Percentiles rank a stretch among this genome's conserved stretches.
Evolutionary conservation across 225 moss, liverwort and hornwort species (phyloP).

Genomic region (Marchantia polymorpha): DNA sequence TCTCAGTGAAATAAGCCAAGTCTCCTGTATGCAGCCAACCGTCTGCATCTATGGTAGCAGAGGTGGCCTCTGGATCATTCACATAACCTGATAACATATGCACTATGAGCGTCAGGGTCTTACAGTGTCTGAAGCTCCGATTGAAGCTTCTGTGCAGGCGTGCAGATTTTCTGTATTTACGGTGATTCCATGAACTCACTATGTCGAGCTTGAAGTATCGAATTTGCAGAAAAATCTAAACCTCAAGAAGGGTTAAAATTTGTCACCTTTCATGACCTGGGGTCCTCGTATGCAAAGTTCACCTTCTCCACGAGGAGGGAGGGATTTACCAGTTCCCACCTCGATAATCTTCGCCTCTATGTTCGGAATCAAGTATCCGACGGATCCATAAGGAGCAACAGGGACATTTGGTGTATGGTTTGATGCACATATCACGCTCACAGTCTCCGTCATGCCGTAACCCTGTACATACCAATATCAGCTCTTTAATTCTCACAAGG

Average conservation of each 20-base stretch:
- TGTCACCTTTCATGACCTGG: constrained; percentile 59
- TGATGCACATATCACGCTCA: constrained; percentile 30
- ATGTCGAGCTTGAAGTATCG: no score
- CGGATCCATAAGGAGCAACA: constrained; percentile 48
- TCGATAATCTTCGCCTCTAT: constrained; percentile 56
- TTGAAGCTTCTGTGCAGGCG: background rate
- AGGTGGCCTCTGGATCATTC: constrained; percentile 35
- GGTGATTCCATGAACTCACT: no score
- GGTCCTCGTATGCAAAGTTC: constrained; percentile 68
- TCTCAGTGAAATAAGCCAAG: constrained; percentile 41
- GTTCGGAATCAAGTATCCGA: constrained; percentile 56
- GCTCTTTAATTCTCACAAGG: background rate
- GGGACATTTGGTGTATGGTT: constrained; percentile 37
- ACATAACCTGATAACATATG: constrained; percentile 26
- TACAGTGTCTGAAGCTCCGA: background rate
- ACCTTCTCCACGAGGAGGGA: constrained; percentile 56
- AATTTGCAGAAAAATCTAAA: no score
- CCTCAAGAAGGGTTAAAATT: no score
- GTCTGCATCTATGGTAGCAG: constrained; percentile 27
- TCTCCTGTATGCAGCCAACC: constrained; percentile 54
- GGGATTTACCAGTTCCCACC: constrained; percentile 35
- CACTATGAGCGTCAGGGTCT: background rate
- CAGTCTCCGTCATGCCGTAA: constrained; percentile 67
- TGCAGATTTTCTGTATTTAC: no score
- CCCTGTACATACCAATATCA: constrained; percentile 37